Percentiles rank a stretch among this genome's conserved stretches.
Conservation (phyloP, 2,329 filamentous ascomycete genomes). For the Alternaria rosae region DNA sequence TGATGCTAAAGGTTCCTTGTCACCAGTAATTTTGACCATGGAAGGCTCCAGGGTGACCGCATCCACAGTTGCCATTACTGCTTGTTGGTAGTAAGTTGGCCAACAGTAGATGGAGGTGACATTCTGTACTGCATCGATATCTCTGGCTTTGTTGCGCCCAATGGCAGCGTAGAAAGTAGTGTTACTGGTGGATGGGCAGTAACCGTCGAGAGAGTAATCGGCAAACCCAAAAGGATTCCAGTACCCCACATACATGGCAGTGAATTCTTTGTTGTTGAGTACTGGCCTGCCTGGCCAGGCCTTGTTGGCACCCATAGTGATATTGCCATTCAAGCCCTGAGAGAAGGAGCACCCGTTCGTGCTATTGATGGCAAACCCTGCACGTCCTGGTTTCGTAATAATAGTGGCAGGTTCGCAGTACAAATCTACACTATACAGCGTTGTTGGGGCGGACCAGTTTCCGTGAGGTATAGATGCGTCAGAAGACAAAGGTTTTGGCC, state of each 20-base stretch:
- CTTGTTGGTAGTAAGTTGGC: slow-evolving; percentile 55
- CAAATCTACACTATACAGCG: slow-evolving; percentile 44
- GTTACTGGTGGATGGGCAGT: slow-evolving; percentile 43
- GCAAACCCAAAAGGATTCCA: slow-evolving; percentile 39
- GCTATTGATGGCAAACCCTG: neutral
- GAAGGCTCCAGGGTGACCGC: neutral
- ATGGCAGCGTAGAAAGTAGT: slow-evolving; percentile 38
- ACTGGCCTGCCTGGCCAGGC: neutral
- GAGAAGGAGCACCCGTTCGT: neutral
- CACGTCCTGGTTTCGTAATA: too few species aligned
- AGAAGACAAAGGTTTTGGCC: slow-evolving; percentile 19
- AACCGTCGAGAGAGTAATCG: slow-evolving; percentile 38
- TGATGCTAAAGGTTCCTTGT: slow-evolving; percentile 29
- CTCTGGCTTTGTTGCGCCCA: slow-evolving; percentile 15
- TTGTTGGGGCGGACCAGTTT: slow-evolving; percentile 38
- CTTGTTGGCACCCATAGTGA: slow-evolving; percentile 8
- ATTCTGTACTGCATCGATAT: slow-evolving; percentile 22
- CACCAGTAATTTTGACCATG: slow-evolving; percentile 22
- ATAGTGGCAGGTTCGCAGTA: slow-evolving; percentile 37
- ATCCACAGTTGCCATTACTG: slow-evolving; percentile 53
- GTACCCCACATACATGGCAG: slow-evolving; percentile 56
- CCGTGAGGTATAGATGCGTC: slow-evolving; percentile 1
- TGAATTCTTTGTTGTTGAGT: slow-evolving; percentile 25
- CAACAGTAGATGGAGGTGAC: slow-evolving; percentile 33
- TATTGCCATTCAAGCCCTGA: slow-evolving; percentile 20